Evolutionary conservation across 1,284 basidiomycete genomes (phyloP).

Genomic region (Ustilago tritici): DNA sequence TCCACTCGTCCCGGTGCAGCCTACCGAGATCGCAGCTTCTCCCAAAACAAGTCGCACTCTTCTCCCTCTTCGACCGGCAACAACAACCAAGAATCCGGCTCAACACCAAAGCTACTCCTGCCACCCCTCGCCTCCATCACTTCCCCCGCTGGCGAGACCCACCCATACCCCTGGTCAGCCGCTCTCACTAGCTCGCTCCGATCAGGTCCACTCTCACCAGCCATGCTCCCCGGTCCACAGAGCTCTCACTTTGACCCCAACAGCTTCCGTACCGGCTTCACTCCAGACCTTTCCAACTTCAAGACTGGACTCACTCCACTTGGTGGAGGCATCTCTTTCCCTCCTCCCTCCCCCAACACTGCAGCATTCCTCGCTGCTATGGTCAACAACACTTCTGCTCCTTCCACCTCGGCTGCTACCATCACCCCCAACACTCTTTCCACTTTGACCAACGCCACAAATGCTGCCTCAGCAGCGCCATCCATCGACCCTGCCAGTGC

Average conservation of each 20-base stretch:
- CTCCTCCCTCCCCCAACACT: conserved; percentile 88
- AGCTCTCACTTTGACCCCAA: conserved; percentile 77
- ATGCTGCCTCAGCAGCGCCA: conserved; percentile 13
- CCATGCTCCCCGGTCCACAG: conserved; percentile 90
- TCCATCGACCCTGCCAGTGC: conserved; percentile 29
- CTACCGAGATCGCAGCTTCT: conserved; percentile 43
- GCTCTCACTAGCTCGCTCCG: conserved; percentile 77
- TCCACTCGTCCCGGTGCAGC: conserved; percentile 49
- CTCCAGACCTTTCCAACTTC: conserved; percentile 74
- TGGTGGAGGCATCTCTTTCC: conserved; percentile 74
- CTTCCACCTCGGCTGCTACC: conserved; percentile 55
- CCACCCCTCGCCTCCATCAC: conserved; percentile 87
- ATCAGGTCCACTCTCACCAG: conserved; percentile 89
- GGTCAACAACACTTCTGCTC: conserved; percentile 74
- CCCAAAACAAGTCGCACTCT: conserved; percentile 38
- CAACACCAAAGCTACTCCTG: conserved; percentile 72
- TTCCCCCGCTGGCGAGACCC: conserved; percentile 78
- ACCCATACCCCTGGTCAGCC: conserved; percentile 55
- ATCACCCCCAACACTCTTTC: conserved; percentile 86
- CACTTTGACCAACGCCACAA: conserved; percentile 43
- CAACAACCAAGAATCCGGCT: conserved; percentile 19
- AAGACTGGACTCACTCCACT: conserved; percentile 73
- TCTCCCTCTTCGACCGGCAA: conserved; percentile 18
- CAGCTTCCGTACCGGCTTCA: conserved; percentile 79
- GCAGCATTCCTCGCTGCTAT: conserved; percentile 94